Conservation (phyloP, 1,284 basidiomycete species). For the Ustilago xerochloae region DNA sequence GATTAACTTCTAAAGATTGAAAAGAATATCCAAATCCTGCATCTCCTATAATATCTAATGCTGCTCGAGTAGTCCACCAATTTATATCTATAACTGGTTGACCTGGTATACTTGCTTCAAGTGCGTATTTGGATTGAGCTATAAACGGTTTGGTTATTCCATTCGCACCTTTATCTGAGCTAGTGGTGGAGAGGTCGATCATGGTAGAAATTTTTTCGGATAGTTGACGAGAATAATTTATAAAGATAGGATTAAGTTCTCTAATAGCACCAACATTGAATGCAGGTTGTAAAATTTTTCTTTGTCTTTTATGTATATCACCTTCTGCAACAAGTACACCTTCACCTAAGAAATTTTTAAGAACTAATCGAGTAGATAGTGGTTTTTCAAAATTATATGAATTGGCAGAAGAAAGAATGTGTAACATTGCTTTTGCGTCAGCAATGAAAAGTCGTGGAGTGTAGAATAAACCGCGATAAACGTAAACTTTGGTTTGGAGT, state of each 20-base stretch:
- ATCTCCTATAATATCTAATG: slow-evolving; percentile 61
- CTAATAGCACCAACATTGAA: slow-evolving; percentile 56
- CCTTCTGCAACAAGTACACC: slow-evolving; percentile 62
- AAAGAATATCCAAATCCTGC: slow-evolving; percentile 58
- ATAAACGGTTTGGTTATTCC: slow-evolving; percentile 21
- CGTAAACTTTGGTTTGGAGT: slow-evolving; percentile 42
- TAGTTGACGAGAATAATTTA: slow-evolving; percentile 37
- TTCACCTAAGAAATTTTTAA: slow-evolving; percentile 59
- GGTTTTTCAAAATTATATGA: slow-evolving; percentile 64
- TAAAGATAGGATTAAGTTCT: slow-evolving; percentile 56
- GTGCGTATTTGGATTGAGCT: slow-evolving; percentile 10
- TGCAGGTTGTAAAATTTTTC: slow-evolving; percentile 62
- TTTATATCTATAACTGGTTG: slow-evolving; percentile 44
- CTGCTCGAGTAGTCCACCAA: slow-evolving; percentile 47
- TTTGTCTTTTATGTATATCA: slow-evolving; percentile 59
- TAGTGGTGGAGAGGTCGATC: slow-evolving; percentile 31
- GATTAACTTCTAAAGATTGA: slow-evolving; percentile 38
- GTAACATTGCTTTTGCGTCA: slow-evolving; percentile 59
- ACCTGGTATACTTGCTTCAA: slow-evolving; percentile 20
- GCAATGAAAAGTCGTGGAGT: slow-evolving; percentile 57
- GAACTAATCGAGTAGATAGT: slow-evolving; percentile 21
- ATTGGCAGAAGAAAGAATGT: slow-evolving; percentile 56
- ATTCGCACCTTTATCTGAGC: slow-evolving; percentile 8
- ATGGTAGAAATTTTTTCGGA: slow-evolving; percentile 36
- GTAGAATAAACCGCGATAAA: slow-evolving; percentile 63